Percentiles rank a stretch among this genome's conserved stretches.
Evolutionary conservation across 2,329 filamentous ascomycete species (phyloP).

Genomic region (Beauveria bassiana): DNA sequence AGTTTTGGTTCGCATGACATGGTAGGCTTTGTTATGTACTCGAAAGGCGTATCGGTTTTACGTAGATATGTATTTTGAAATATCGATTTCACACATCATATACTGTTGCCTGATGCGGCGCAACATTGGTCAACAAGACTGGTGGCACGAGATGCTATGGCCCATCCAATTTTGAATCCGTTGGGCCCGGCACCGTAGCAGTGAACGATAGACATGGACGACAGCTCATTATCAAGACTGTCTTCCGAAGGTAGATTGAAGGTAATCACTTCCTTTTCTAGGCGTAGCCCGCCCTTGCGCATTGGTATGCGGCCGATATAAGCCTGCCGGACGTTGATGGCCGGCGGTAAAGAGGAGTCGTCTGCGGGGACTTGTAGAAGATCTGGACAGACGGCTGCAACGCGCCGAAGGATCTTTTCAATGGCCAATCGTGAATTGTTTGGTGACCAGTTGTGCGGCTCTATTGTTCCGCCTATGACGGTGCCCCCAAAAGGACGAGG

Average conservation of each 20-base stretch:
- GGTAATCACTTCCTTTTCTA: background rate
- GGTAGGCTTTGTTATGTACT: background rate
- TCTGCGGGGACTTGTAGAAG: background rate
- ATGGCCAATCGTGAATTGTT: background rate
- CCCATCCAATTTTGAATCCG: constrained; percentile 8
- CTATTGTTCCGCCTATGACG: constrained; percentile 4
- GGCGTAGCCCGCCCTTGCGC: constrained; percentile 2
- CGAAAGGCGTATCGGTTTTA: background rate
- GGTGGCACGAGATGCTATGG: background rate
- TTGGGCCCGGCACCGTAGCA: constrained; percentile 7
- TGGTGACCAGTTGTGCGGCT: constrained; percentile 3
- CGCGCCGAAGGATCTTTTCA: background rate
- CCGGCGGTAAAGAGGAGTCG: background rate
- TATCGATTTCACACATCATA: background rate
- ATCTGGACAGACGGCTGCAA: background rate
- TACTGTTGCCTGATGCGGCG: background rate
- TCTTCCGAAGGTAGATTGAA: background rate
- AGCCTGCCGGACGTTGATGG: background rate
- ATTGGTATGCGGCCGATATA: constrained; percentile 8
- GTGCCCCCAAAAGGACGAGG: background rate
- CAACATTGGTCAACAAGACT: background rate
- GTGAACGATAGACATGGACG: background rate
- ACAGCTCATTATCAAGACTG: background rate
- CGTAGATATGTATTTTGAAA: background rate
- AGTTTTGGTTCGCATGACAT: background rate